Percentiles rank a stretch among this genome's conserved stretches.
Conservation (phyloP, 306 rosid genomes). For the Bauhinia variegata region DNA sequence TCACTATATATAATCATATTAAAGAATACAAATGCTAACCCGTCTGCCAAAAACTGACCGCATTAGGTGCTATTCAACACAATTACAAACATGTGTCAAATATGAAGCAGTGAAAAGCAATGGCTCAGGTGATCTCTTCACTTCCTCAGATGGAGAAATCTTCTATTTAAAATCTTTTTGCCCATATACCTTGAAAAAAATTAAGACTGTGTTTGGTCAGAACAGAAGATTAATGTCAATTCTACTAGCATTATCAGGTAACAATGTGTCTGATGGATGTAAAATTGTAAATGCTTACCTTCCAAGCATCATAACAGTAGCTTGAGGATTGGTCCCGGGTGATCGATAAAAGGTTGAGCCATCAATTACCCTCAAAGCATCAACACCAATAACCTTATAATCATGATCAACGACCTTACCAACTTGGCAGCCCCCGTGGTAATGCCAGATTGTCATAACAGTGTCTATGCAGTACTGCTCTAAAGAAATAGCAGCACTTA, state of each 20-base stretch:
- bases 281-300: slow-evolving; percentile 56
- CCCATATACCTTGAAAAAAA: slow-evolving; percentile 66
- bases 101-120: not conserved
- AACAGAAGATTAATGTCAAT: not conserved
- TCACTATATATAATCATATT: no score
- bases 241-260: not conserved
- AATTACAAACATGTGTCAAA: slow-evolving; percentile 1
- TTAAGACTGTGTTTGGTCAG: not conserved
- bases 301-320: slow-evolving; percentile 88
- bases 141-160: slow-evolving; percentile 20
- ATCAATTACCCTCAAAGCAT: slow-evolving; percentile 70
- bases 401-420: slow-evolving; percentile 65
- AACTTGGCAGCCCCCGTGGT: slow-evolving; percentile 80
- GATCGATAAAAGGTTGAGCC: slow-evolving; percentile 70
- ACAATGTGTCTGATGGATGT: not conserved
- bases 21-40: no score
- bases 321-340: slow-evolving; percentile 82
- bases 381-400: slow-evolving; percentile 66
- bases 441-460: slow-evolving; percentile 77
- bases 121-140: slow-evolving; percentile 23
- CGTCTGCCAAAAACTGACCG: no score
- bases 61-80: no score
- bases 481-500: slow-evolving; percentile 48
- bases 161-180: slow-evolving; percentile 48
- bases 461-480: slow-evolving; percentile 77